Conservation (phyloP, 441 rosid species). For the Arabidopsis lyrata region DNA sequence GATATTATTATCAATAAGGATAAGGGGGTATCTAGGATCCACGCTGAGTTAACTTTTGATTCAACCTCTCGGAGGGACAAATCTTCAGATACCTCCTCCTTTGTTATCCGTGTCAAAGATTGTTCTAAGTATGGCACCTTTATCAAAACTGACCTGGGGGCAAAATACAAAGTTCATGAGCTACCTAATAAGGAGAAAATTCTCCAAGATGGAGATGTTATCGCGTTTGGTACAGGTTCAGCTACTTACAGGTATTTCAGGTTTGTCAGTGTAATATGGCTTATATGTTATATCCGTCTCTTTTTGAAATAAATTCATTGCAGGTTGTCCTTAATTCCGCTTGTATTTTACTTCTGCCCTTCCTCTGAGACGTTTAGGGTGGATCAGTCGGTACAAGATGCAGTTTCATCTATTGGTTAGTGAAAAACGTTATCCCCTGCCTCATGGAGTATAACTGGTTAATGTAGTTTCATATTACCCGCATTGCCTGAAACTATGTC, state of each 20-base stretch:
- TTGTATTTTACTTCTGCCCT: slow-evolving; percentile 55
- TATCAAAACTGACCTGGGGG: slow-evolving; percentile 54
- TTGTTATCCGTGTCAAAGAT: slow-evolving; percentile 67
- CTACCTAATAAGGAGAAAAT: slow-evolving; percentile 63
- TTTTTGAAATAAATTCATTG: slow-evolving; percentile 26
- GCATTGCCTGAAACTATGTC: slow-evolving; percentile 24
- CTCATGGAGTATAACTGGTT: slow-evolving; percentile 2
- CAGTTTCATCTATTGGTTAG: slow-evolving; percentile 81
- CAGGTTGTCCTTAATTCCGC: slow-evolving; percentile 78
- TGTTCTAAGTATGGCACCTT: slow-evolving; percentile 92
- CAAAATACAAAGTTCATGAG: slow-evolving; percentile 68
- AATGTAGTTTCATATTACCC: slow-evolving; percentile 5
- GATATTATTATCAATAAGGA: slow-evolving; percentile 80
- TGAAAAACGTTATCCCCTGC: slow-evolving; percentile 26
- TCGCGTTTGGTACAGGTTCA: slow-evolving; percentile 86
- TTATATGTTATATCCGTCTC: background rate
- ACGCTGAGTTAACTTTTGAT: slow-evolving; percentile 75
- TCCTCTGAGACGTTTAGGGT: slow-evolving; percentile 53
- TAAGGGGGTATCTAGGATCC: slow-evolving; percentile 90
- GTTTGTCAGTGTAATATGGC: background rate
- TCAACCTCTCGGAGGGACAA: slow-evolving; percentile 37
- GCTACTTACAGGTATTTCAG: slow-evolving; percentile 74
- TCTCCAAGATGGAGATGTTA: slow-evolving; percentile 73
- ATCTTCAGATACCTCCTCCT: slow-evolving; percentile 45
- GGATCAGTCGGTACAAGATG: slow-evolving; percentile 54